Evolutionary conservation across 2,329 filamentous ascomycete genomes (phyloP), one percentile per base, ranked within the genome.

Genomic region (Capronia coronata): DNA sequence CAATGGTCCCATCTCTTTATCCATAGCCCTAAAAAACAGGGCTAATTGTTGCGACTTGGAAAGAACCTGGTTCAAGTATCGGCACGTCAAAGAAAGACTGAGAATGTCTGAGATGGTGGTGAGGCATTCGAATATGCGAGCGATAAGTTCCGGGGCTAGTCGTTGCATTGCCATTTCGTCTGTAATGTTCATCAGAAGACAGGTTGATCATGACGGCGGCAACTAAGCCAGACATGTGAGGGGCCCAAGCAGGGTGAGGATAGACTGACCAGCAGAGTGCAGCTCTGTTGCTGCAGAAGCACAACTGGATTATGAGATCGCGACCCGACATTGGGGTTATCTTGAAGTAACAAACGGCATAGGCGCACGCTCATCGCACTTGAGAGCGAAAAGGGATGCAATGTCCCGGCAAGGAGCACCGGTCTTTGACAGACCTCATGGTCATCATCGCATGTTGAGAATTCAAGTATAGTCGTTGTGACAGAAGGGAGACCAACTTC

Each of bases 101-200:
- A 79, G 64, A 37, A 77, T 72, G 56, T 79, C 77, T 50, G 68
- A 63, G 42, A 82, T 66, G 25, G 74, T 71, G 37, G 69, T 67
- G 59, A 76, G 73, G 45, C 71, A 77, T 49, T 73, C 68, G 63
- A 75, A 79, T 46, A 83, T 69, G 48, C 80, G 75, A 53, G 75
- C 69, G 49, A 81, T 60, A 47, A 81, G 71, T 67, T 82, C 79
- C 60, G 75, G 78, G 19, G 79, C 72, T 21, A 83, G 68, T 46
- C 71, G 61, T 58, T 76, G 68, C 66, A 82, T 71, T 44, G 71
- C 60, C 78, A 82, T 82, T 56, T 4, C 34, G 39, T 62, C 46
- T 32, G 43, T 42, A 11, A 35, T 16, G 41, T 21, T 30, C 14
- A 35, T 45, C 22, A 42, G 46, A 14, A 13, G n/a, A 34, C 30